phyloP scores from a whole-genome alignment of 495 filamentous ascomycete genomes.

The Lasiosphaeris hirsuta region DNA sequence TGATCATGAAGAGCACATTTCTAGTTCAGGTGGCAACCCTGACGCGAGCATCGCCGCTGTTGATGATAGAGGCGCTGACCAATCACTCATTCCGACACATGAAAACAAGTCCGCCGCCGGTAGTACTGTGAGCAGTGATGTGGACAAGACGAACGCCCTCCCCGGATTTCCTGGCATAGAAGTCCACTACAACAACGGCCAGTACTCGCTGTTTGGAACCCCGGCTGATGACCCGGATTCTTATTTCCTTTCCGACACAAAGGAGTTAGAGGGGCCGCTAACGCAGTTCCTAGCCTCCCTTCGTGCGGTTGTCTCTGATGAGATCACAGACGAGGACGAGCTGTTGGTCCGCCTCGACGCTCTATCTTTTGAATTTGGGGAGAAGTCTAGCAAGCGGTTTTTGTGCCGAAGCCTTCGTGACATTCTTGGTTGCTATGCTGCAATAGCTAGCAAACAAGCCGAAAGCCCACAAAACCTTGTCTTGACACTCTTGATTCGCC shows the following conservation, averaged over 20 bases:
- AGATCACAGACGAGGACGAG: slow-evolving; percentile 64
- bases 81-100: background rate
- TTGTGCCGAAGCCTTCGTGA: slow-evolving; percentile 44
- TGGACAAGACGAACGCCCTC: background rate
- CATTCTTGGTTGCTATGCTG: slow-evolving; percentile 25
- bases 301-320: slow-evolving; percentile 63
- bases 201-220: slow-evolving; percentile 68
- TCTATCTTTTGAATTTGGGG: slow-evolving; percentile 66
- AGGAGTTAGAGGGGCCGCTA: slow-evolving; percentile 55
- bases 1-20: background rate
- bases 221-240: slow-evolving; percentile 63
- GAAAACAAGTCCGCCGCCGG: background rate
- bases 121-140: background rate
- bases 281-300: slow-evolving; percentile 60
- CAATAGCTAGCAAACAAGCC: slow-evolving; percentile 16
- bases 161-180: slow-evolving; percentile 41
- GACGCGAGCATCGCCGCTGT: background rate
- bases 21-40: background rate
- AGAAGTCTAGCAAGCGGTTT: slow-evolving; percentile 40
- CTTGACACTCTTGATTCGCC: slow-evolving; percentile 21
- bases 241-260: slow-evolving; percentile 70
- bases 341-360: slow-evolving; percentile 64
- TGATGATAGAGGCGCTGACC: background rate
- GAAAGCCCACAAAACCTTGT: slow-evolving; percentile 8
- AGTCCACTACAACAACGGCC: slow-evolving; percentile 62